Evolutionary conservation across 2,329 filamentous ascomycete species (phyloP), one percentile per base, ranked within the genome.

Genomic region (Neoarthrinium moseri): DNA sequence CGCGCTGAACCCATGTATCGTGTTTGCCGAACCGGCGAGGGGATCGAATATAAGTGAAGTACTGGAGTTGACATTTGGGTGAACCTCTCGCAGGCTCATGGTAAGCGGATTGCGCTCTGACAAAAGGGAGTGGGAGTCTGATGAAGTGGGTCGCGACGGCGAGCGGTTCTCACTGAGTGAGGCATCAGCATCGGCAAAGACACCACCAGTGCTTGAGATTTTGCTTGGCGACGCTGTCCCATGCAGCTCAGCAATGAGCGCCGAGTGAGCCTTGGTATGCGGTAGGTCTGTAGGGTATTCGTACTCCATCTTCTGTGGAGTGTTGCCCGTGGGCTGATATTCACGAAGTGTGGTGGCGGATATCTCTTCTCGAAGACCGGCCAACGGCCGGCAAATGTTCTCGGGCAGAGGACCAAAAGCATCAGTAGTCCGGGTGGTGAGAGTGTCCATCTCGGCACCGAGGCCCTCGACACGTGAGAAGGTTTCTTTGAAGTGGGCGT

Each of bases 321-420:
- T 97, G 37, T 86, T 77, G 42, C 94, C 92, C 0, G 94, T 97
- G 0, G 88, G 81, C 29, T 81, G 74, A 64, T 97, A 97, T 62
- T 96, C 91, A 43, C 83, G 77, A 43, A 97, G 74, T 4, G 74
- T 67, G 2, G 84, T 83, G 37, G 67, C 70, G 13, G 77, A 70
- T 37, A 96, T 81, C n/a, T 82, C 78, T 15, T 83, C 75, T 6
- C 89, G 83, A 21, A 99, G 80, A 37, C 83, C 77, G 21, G 75
- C 69, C 5, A 97, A 80, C 6, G 90, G 87, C 54, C 83, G 77
- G 51, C 84, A 82, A 10, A 95, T 66, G 8, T 77, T 73, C 23
- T 70, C 65, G 2, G 73, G 66, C 4, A 95, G 72, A 6, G 82
- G 79, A 17, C 77, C 75, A 7, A 94, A 71, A 1, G 78, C 77